phyloP scores from a whole-genome alignment of 495 filamentous ascomycete species.

The Sordaria brevicollis region DNA sequence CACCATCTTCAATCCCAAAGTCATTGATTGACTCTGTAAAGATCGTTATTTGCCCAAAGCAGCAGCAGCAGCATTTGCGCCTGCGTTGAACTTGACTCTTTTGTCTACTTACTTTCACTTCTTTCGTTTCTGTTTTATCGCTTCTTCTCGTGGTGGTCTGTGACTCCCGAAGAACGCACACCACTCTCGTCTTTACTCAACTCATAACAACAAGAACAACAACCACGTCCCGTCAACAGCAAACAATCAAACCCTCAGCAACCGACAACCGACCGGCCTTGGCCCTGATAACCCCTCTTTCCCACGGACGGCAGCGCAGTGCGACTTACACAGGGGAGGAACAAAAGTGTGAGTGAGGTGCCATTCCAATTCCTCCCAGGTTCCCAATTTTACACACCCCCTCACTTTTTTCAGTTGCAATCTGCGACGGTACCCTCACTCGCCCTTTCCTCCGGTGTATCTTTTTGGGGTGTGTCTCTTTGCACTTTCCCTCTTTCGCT shows the following conservation, averaged over 20 bases:
- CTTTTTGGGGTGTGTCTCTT: background rate
- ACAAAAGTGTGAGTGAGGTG: conserved; percentile 17
- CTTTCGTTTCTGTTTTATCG: background rate
- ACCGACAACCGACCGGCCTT: conserved; percentile 4
- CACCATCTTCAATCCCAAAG: conserved; percentile 13
- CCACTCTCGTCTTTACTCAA: conserved; percentile 2
- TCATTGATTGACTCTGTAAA: conserved; percentile 12
- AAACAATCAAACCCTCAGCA: conserved; percentile 3
- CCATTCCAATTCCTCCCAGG: conserved; percentile 12
- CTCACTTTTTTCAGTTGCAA: background rate
- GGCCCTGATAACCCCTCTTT: conserved; percentile 22
- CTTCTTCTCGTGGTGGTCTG: conserved; percentile 2
- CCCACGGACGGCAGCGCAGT: conserved; percentile 21
- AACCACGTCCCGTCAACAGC: background rate
- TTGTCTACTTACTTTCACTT: background rate
- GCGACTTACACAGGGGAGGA: conserved; percentile 19
- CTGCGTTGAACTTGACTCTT: conserved; percentile 8
- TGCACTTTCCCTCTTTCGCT: background rate
- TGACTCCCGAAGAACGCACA: conserved; percentile 2
- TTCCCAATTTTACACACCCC: conserved; percentile 1
- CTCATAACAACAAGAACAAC: background rate
- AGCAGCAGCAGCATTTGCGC: conserved; percentile 20
- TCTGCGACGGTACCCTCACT: background rate
- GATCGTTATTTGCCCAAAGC: conserved; percentile 13
- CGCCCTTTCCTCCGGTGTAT: background rate